Evolutionary conservation across 2,329 filamentous ascomycete genomes (phyloP).

Genomic region (Diaporthe ilicicola): DNA sequence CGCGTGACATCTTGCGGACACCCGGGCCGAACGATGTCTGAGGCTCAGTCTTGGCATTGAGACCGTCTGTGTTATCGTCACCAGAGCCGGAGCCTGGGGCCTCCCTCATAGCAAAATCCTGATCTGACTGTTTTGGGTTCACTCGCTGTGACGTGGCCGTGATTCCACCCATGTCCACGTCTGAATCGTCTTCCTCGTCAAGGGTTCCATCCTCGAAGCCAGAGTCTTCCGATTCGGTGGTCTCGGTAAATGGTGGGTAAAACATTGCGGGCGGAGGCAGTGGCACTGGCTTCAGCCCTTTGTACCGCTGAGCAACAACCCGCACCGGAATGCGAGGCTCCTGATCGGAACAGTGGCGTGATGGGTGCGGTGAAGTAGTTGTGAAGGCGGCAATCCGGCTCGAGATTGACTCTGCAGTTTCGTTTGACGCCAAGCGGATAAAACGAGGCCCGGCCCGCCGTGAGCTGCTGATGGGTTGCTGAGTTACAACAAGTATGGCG

Average conservation of each 20-base stretch:
- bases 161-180: constrained; percentile 40
- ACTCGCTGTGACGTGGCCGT: constrained; percentile 44
- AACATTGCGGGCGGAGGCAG: constrained; percentile 63
- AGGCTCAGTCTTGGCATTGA: background rate
- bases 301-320: constrained; percentile 54
- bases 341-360: background rate
- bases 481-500: constrained; percentile 62
- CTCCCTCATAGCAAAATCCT: constrained; percentile 48
- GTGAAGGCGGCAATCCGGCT: constrained; percentile 52
- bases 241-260: constrained; percentile 56
- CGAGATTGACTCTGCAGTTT: constrained; percentile 51
- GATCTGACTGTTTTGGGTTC: constrained; percentile 50
- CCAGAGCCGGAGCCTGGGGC: constrained; percentile 50
- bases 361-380: constrained; percentile 46
- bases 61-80: constrained; percentile 36
- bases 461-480: constrained; percentile 45
- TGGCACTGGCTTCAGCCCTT: constrained; percentile 54
- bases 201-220: constrained; percentile 40
- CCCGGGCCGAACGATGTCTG: background rate
- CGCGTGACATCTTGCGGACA: background rate
- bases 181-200: constrained; percentile 44
- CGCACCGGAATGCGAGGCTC: constrained; percentile 49
- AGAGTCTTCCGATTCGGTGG: constrained; percentile 40
- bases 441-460: background rate
- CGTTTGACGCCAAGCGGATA: constrained; percentile 35